Evolutionary conservation across 2,329 filamentous ascomycete species (phyloP).

Genomic region (Colletotrichum sp.): DNA sequence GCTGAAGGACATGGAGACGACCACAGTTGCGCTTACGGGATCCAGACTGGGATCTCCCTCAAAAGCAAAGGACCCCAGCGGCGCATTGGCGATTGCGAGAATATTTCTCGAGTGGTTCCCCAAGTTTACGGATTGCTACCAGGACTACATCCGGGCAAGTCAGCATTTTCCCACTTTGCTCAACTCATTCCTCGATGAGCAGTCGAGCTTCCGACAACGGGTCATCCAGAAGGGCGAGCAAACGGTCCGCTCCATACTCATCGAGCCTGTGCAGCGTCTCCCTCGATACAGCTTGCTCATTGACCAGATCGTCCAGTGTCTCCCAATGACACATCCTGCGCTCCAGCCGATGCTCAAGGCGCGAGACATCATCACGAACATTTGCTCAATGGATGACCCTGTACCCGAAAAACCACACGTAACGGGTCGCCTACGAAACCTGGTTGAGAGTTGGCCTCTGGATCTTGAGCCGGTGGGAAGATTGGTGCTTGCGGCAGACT

Average conservation of each 20-base stretch:
- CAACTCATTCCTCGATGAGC: slow-evolving; percentile 77
- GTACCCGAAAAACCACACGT: slow-evolving; percentile 74
- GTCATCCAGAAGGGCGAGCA: slow-evolving; percentile 89
- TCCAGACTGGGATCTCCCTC: slow-evolving; percentile 48
- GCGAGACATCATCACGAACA: slow-evolving; percentile 92
- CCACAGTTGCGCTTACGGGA: slow-evolving; percentile 44
- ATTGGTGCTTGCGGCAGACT: slow-evolving; percentile 81
- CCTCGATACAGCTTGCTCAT: slow-evolving; percentile 96
- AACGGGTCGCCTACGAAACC: slow-evolving; percentile 74
- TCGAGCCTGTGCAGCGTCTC: slow-evolving; percentile 93
- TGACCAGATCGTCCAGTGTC: slow-evolving; percentile 87
- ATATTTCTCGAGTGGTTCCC: slow-evolving; percentile 92
- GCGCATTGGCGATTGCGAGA: slow-evolving; percentile 78
- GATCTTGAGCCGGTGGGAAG: slow-evolving; percentile 77
- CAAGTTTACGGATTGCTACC: slow-evolving; percentile 87
- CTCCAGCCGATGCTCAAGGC: slow-evolving; percentile 84
- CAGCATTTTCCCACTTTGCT: slow-evolving; percentile 85
- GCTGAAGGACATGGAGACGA: slow-evolving; percentile 73
- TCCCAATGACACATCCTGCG: slow-evolving; percentile 86
- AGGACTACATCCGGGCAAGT: slow-evolving; percentile 90
- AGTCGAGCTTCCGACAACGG: slow-evolving; percentile 81
- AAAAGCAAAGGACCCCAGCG: slow-evolving; percentile 73
- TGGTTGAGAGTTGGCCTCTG: slow-evolving; percentile 79
- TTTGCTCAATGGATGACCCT: slow-evolving; percentile 87
- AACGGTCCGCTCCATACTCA: slow-evolving; percentile 85